These are phyloP conservation scores for Cantharellus anzutake DNA, from an alignment of 768 basidiomycete genomes.

Conservation along the genomic window DNA sequence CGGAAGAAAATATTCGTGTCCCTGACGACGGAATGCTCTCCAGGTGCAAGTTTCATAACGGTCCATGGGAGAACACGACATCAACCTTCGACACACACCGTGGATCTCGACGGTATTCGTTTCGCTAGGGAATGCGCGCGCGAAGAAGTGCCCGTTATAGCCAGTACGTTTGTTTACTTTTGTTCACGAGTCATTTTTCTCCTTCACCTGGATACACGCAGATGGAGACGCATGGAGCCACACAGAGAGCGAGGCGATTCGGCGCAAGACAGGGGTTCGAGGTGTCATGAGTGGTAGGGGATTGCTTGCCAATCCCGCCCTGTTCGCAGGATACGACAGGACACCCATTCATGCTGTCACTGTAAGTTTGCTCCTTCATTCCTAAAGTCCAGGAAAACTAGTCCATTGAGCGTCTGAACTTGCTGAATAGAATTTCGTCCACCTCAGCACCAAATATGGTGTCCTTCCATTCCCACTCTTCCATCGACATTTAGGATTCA, in stretches of 20 bases:
- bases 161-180: conserved; percentile 10
- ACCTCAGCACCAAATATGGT: conserved; percentile 18
- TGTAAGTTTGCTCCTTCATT: conserved; percentile 6
- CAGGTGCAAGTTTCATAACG: conserved; percentile 15
- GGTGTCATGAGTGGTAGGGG: conserved; percentile 31
- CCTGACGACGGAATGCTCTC: not conserved
- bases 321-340: conserved; percentile 21
- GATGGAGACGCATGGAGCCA: conserved; percentile 26
- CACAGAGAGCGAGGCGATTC: conserved; percentile 19
- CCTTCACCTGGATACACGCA: not conserved
- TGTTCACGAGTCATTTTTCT: not conserved
- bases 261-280: conserved; percentile 19
- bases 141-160: conserved; percentile 23
- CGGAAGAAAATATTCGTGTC: not conserved
- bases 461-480: conserved; percentile 22
- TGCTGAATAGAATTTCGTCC: conserved; percentile 17
- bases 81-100: conserved; percentile 24
- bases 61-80: conserved; percentile 28
- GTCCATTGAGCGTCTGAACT: too few species aligned
- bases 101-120: conserved; percentile 20
- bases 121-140: conserved; percentile 24
- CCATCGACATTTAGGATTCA: conserved; percentile 25
- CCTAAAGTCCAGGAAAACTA: too few species aligned
- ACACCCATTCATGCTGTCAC: conserved; percentile 21
- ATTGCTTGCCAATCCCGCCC: conserved; percentile 25